A percentile compares a stretch with the other conserved stretches of the same genome.
phyloP scores from a whole-genome alignment of 2,329 filamentous ascomycete species.

The Rutstroemia sydowiana region DNA sequence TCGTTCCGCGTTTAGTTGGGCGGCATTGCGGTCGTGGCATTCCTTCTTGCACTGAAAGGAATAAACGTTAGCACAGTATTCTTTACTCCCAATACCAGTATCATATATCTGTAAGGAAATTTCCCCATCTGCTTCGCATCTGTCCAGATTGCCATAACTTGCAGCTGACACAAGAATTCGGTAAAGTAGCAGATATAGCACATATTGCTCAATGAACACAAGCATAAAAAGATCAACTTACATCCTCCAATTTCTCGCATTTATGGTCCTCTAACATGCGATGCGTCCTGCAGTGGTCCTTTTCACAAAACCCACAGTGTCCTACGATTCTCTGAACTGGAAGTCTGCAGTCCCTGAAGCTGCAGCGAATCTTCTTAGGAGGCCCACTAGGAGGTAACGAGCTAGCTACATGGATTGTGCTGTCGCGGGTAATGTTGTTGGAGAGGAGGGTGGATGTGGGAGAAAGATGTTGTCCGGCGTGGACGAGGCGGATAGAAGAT shows the following conservation, averaged over 20 bases:
- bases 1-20: conserved; percentile 84
- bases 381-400: conserved; percentile 54
- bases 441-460: conserved; percentile 35
- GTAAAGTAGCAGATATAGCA: background rate
- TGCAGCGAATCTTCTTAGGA: conserved; percentile 74
- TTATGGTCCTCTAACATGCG: conserved; percentile 89
- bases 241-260: conserved; percentile 85
- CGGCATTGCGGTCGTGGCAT: conserved; percentile 87
- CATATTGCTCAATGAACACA: no score
- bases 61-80: background rate
- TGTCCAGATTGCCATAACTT: background rate
- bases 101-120: conserved; percentile 33
- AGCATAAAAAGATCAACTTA: conserved; percentile 37
- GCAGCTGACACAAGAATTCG: no score
- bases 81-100: conserved; percentile 1
- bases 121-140: conserved; percentile 36
- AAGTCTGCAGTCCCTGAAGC: conserved; percentile 81
- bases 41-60: conserved; percentile 78
- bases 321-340: conserved; percentile 88
- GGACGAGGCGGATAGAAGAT: conserved; percentile 45
- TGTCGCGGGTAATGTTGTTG: conserved; percentile 41
- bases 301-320: conserved; percentile 90
- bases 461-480: conserved; percentile 48
- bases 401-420: conserved; percentile 46
- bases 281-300: conserved; percentile 93